Percentiles rank a stretch among this genome's conserved stretches.
Conservation (phyloP, 75 land plant genomes). For the Pseudotsuga menziesii region DNA sequence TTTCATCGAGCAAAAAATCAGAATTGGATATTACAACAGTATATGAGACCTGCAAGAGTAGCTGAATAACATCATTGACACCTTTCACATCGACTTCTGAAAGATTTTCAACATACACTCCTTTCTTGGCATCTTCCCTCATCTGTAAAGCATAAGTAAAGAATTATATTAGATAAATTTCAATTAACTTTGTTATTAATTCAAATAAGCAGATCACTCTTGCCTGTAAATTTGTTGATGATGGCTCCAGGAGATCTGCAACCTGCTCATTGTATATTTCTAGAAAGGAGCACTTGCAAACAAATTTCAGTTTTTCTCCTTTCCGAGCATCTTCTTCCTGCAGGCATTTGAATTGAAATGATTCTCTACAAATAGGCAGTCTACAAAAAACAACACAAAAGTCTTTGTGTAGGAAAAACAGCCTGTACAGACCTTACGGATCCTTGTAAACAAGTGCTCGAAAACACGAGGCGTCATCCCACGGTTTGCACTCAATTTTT, state of each 20-base stretch:
- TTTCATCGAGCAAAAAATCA: not conserved
- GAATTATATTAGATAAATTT: not conserved
- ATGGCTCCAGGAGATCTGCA: slow-evolving; percentile 88
- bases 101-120: slow-evolving; percentile 92
- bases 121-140: slow-evolving; percentile 89
- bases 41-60: slow-evolving; percentile 66
- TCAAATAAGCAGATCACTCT: not conserved
- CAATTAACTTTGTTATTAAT: not conserved
- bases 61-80: slow-evolving; percentile 83
- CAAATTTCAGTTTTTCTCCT: slow-evolving; percentile 65
- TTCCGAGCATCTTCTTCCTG: slow-evolving; percentile 79
- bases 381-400: not conserved
- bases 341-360: slow-evolving; percentile 7
- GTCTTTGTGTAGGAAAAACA: not conserved
- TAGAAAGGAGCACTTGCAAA: slow-evolving; percentile 87
- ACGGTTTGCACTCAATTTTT: slow-evolving; percentile 69
- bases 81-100: slow-evolving; percentile 77
- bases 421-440: slow-evolving; percentile 51
- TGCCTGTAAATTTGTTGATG: slow-evolving; percentile 85
- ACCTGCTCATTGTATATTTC: slow-evolving; percentile 99
- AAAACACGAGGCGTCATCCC: slow-evolving; percentile 99
- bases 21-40: not conserved
- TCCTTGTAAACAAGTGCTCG: slow-evolving; percentile 84
- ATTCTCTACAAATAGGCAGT: not conserved
- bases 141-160: slow-evolving; percentile 35